Base-by-base conservation (phyloP, 371 early-diverging fungal genomes). In the Apophysomyces ossiformis region DNA sequence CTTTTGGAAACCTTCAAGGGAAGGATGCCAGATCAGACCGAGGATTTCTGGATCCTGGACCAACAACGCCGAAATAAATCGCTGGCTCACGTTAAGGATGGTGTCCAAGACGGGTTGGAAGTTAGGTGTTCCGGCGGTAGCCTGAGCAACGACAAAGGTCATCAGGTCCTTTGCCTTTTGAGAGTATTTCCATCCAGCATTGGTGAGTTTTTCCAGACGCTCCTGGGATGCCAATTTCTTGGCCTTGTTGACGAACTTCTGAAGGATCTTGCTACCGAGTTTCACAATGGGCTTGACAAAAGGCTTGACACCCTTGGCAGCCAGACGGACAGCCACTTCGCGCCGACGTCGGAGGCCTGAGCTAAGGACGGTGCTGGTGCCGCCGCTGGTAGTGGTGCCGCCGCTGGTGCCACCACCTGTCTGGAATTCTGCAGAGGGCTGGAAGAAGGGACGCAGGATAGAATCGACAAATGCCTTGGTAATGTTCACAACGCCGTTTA, bases 31-130 rank as follows among this genome's bases (percentile, higher is more conserved):
- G 21, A 50, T 11, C 1, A 50, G 54, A 9, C 21, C 54, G 21
- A 50, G 21, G 54, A 50, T 16, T 26, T 50, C 21, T 5, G 54
- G 54, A 21, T 50, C 54, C 21, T 50, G 54, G 54, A 50, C 21
- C 21, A 50, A 21, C 21, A 50, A 5, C 5, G n/a, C 21, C 9
- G 54, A 50, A 11, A 50, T 18, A 8, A 50, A 18, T 50, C 21
- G n/a, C 21, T 50, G 54, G 21, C 54, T 26, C 16, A 21, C 21
- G 1, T 16, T 21, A 9, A 50, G 9, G 11, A 50, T 50, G 21
- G 8, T 21, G 16, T 50, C 54, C 54, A 50, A 21, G 21, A 50
- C 21, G 8, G 54, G 54, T 50, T 50, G 54, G 21, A 50, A 26
- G 54, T 11, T 50, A 11, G n/a, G 21, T 16, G 54, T 26, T 16